Conservation (phyloP, 805 yeast genomes). For the Ogataea nonfermentans region DNA sequence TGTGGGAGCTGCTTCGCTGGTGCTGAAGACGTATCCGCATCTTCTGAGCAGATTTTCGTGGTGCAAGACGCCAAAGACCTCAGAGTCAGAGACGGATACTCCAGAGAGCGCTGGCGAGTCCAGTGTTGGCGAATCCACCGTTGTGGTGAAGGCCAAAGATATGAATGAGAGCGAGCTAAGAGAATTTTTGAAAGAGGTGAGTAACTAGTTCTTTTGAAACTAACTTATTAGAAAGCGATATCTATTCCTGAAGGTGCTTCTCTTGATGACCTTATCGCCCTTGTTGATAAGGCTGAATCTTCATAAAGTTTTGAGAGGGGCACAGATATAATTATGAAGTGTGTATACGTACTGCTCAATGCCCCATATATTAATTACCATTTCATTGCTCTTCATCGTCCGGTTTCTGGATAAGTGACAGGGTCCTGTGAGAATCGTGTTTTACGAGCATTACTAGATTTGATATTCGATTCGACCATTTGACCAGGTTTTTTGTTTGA, state of each 20-base stretch:
- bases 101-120: slow-evolving; percentile 5
- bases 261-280: slow-evolving; percentile 45
- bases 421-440: too few relatives aligned
- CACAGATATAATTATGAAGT: slow-evolving; percentile 3
- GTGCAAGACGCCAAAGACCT: slow-evolving; percentile 2
- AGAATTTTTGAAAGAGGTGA: slow-evolving; percentile 39
- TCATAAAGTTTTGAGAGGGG: slow-evolving; percentile 12
- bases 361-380: slow-evolving; percentile 29
- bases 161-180: slow-evolving; percentile 40
- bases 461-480: slow-evolving; percentile 40
- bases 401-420: too few relatives aligned
- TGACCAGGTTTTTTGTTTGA: slow-evolving; percentile 65
- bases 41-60: slow-evolving; percentile 12
- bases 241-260: slow-evolving; percentile 45
- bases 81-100: slow-evolving; percentile 3
- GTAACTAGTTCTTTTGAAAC: slow-evolving; percentile 24
- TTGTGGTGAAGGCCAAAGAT: slow-evolving; percentile 24
- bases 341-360: slow-evolving; percentile 6
- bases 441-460: too few relatives aligned
- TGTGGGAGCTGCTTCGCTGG: slow-evolving; percentile 41
- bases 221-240: slow-evolving; percentile 41
- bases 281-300: slow-evolving; percentile 42
- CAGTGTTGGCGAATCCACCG: slow-evolving; percentile 26
- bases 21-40: slow-evolving; percentile 52
- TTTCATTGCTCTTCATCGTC: neutral